Conservation (phyloP, 805 yeast species). For the Lachancea nothofagi region DNA sequence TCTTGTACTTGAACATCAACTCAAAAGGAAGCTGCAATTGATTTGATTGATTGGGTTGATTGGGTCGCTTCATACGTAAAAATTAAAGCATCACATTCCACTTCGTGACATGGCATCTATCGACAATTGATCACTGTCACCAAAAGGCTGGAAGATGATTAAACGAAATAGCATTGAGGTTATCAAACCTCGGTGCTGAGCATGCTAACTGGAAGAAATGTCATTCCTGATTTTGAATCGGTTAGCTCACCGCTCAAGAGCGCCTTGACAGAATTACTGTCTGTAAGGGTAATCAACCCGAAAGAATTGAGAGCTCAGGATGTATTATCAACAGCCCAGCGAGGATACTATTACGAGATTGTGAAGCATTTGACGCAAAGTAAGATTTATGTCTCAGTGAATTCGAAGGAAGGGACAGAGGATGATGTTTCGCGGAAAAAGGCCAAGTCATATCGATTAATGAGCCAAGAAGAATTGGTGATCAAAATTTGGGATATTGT, state of each 20-base stretch:
- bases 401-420: not conserved
- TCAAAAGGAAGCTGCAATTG: no score
- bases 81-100: no score
- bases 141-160: not conserved
- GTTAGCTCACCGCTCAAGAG: not conserved
- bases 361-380: not conserved
- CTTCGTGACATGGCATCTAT: no score
- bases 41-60: no score
- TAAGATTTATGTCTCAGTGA: conserved; percentile 3
- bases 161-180: not conserved
- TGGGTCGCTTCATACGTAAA: no score
- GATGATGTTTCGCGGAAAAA: conserved; percentile 1
- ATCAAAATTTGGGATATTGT: conserved; percentile 2
- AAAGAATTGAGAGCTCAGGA: not conserved
- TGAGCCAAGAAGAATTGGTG: conserved; percentile 9
- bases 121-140: not conserved
- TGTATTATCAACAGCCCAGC: not conserved
- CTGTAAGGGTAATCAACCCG: not conserved
- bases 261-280: not conserved
- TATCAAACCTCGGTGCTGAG: not conserved
- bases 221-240: not conserved
- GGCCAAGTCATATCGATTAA: conserved; percentile 2
- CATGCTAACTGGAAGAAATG: conserved; percentile 3
- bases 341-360: conserved; percentile 3
- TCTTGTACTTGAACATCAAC: no score